phyloP scores from a whole-genome alignment of 352 stramenopile genomes.

The Pythium pyrilobum region DNA sequence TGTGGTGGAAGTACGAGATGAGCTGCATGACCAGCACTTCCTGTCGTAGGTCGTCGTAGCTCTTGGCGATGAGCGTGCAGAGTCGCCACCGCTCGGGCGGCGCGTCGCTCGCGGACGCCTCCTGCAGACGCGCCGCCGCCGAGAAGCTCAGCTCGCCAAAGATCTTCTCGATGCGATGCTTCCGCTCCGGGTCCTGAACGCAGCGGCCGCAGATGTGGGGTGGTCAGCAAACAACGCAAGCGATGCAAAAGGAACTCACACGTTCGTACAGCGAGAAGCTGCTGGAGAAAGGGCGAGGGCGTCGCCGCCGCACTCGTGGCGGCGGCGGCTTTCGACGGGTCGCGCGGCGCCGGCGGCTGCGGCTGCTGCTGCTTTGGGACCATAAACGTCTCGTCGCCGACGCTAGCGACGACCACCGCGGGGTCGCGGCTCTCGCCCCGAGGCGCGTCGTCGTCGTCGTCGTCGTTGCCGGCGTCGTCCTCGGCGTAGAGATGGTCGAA shows the following conservation, averaged over 20 bases:
- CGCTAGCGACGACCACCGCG: slow-evolving; percentile 8
- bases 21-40: slow-evolving; percentile 98
- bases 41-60: slow-evolving; percentile 96
- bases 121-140: slow-evolving; percentile 31
- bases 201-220: background rate
- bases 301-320: background rate
- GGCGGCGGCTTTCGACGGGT: no score
- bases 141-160: slow-evolving; percentile 69
- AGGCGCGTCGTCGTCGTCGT: background rate
- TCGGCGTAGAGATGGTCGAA: slow-evolving; percentile 58
- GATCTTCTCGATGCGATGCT: slow-evolving; percentile 47
- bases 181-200: slow-evolving; percentile 32
- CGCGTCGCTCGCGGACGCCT: background rate
- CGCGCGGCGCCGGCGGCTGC: background rate
- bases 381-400: slow-evolving; percentile 3
- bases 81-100: slow-evolving; percentile 33
- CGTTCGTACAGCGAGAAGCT: background rate
- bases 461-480: slow-evolving; percentile 13
- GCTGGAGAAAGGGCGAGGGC: slow-evolving; percentile 1
- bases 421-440: slow-evolving; percentile 1
- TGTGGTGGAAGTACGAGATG: slow-evolving; percentile 93
- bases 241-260: background rate
- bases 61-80: slow-evolving; percentile 93
- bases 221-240: background rate
- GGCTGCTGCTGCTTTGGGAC: background rate